A percentile compares a stretch with the other conserved stretches of the same genome.
Conservation (phyloP, 257 asterid species). For the Prunella vulgaris region DNA sequence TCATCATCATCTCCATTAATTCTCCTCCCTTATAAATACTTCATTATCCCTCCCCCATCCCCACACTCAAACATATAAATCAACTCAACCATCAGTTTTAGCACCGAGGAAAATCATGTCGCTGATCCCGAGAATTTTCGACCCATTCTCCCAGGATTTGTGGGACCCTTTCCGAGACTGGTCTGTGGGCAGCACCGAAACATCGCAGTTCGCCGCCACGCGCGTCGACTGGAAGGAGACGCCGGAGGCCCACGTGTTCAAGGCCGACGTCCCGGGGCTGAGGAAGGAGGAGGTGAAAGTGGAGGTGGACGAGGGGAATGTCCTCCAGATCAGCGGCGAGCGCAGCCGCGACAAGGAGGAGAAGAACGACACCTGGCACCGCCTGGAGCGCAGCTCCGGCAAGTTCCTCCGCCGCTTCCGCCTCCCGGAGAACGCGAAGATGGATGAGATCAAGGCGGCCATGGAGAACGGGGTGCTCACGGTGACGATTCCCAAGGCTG, state of each 20-base stretch:
- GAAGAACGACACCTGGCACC: conserved; percentile 40
- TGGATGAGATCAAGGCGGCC: not conserved
- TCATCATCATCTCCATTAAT: too few relatives aligned
- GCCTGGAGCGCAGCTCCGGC: conserved; percentile 27
- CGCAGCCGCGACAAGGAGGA: conserved; percentile 35
- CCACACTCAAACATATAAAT: too few relatives aligned
- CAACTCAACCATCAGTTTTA: too few relatives aligned
- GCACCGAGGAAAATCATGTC: too few relatives aligned
- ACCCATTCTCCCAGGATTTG: conserved; percentile 18
- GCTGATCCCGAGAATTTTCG: conserved; percentile 20
- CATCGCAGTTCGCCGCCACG: conserved; percentile 30
- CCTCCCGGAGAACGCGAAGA: conserved; percentile 15
- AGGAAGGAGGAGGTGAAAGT: conserved; percentile 36
- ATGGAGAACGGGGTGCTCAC: conserved; percentile 21
- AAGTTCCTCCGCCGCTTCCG: conserved; percentile 21
- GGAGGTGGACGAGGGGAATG: conserved; percentile 33
- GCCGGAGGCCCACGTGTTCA: conserved; percentile 31
- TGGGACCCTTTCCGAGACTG: conserved; percentile 28
- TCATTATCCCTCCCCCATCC: too few relatives aligned
- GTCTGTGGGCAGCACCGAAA: conserved; percentile 5
- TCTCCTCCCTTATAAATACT: too few relatives aligned
- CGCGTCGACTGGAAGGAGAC: conserved; percentile 32
- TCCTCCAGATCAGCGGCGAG: conserved; percentile 38
- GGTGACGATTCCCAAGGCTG: conserved; percentile 9
- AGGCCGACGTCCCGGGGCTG: conserved; percentile 34